phyloP scores from a whole-genome alignment of 768 basidiomycete genomes.

The Mrakia gelida region DNA sequence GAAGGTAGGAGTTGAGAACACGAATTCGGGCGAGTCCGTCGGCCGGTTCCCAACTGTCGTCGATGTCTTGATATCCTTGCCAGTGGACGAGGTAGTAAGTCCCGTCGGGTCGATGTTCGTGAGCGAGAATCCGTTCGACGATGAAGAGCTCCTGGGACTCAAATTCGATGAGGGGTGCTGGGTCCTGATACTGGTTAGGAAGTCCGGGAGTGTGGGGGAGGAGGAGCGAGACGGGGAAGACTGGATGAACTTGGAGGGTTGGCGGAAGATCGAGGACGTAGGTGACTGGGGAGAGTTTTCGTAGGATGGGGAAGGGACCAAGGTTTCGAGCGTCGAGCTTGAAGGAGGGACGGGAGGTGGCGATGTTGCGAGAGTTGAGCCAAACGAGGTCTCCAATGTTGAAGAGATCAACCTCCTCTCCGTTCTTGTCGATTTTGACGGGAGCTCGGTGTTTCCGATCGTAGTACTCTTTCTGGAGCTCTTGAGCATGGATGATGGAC shows the following conservation, averaged over 20 bases:
- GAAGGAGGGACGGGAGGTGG: background rate
- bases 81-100: slow-evolving; percentile 14
- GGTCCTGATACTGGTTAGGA: background rate
- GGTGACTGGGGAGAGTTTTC: no score
- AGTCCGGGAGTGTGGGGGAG: background rate
- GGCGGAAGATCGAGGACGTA: no score
- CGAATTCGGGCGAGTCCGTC: background rate
- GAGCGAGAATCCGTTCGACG: background rate
- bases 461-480: no score
- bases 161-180: background rate
- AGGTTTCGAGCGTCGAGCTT: background rate
- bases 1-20: background rate
- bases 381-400: slow-evolving; percentile 35
- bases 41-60: slow-evolving; percentile 14
- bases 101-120: background rate
- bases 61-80: background rate
- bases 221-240: slow-evolving; percentile 19
- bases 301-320: background rate
- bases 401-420: slow-evolving; percentile 28
- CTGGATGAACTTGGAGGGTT: slow-evolving; percentile 7
- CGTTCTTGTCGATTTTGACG: slow-evolving; percentile 35
- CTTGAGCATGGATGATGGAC: no score
- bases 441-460: no score
- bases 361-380: slow-evolving; percentile 30
- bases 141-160: background rate